Evolutionary conservation across 352 stramenopile species (phyloP), one percentile per base, ranked within the genome.

Genomic region (Blastocystis sp.): DNA sequence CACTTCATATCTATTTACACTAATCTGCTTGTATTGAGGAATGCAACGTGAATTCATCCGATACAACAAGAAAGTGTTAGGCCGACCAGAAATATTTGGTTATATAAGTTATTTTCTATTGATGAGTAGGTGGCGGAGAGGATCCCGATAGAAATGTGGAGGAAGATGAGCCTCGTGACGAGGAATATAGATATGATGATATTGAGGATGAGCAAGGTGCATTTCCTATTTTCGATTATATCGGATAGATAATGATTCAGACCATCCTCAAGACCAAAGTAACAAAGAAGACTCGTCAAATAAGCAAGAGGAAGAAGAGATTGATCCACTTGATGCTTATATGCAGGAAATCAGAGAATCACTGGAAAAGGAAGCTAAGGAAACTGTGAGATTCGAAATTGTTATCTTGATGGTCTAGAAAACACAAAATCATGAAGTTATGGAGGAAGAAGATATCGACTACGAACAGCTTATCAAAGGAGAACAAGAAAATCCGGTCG

Each of bases 41-140:
- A 85, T 85, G 73, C 73, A 85, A 65, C 73, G 66, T 5, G 66
- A 85, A 26, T 85, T 47, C 39, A 85, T 85, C 30, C 53, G 43
- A 20, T 85, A 85, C 47, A 85, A 85, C 73, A 26, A 41, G 30
- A 66, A 85, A 47, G 37, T 65, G 9, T 24, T 85, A 26, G 73
- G 73, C 0, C 65, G 47, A 47, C 73, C 73, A 2, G 73, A 85
- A 7, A 85, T 85, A 13, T 85, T 85, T 45, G 73, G 73, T 85
- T 41, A 11, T 53, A 54, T 1, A 34, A 9, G 1, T 18, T 34
- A 41, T 13, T 47, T 47, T 3, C 8, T 16, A 24, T n/a, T 66
- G 56, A 85, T 11, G 16, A 20, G 18, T 50, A 85, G 73, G 47
- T 9, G 73, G 73, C 50, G 73, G 73, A 26, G 73, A 65, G 13